A percentile compares a stretch with the other conserved stretches of the same genome.
phyloP scores from a whole-genome alignment of 371 early-diverging fungal genomes.

The Mucor racemosus region DNA sequence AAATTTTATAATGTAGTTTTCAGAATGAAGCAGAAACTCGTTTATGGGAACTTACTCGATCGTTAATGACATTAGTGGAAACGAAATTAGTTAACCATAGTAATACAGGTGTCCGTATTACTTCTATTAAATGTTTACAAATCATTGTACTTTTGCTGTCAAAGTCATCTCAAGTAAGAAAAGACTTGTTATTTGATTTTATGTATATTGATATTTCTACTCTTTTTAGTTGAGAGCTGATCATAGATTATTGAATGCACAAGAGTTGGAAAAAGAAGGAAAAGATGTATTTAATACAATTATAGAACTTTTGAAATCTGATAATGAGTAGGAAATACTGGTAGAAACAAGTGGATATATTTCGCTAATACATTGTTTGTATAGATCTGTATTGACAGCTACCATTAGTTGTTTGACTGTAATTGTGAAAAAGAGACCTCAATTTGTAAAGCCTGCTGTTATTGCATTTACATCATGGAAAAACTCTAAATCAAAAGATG shows the following conservation, averaged over 20 bases:
- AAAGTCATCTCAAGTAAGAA: slow-evolving; percentile 24
- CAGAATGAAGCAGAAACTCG: slow-evolving; percentile 51
- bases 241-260: slow-evolving; percentile 45
- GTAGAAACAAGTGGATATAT: not conserved
- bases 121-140: slow-evolving; percentile 54
- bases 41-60: slow-evolving; percentile 44
- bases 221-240: slow-evolving; percentile 30
- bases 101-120: slow-evolving; percentile 47
- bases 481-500: slow-evolving; percentile 29
- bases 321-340: slow-evolving; percentile 26
- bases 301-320: slow-evolving; percentile 16
- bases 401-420: slow-evolving; percentile 47
- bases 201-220: not conserved
- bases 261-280: slow-evolving; percentile 42
- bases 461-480: slow-evolving; percentile 33
- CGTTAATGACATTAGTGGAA: slow-evolving; percentile 32
- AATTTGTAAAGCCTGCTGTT: slow-evolving; percentile 33
- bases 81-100: slow-evolving; percentile 29
- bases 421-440: slow-evolving; percentile 41
- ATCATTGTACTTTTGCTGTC: slow-evolving; percentile 44
- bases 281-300: slow-evolving; percentile 32
- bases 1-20: slow-evolving; percentile 30
- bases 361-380: not conserved
- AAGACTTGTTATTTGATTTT: not conserved
- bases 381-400: slow-evolving; percentile 47